A percentile compares a stretch with the other conserved stretches of the same genome.
Evolutionary conservation across 768 basidiomycete genomes (phyloP).

Genomic region (Naganishia vishniacii): DNA sequence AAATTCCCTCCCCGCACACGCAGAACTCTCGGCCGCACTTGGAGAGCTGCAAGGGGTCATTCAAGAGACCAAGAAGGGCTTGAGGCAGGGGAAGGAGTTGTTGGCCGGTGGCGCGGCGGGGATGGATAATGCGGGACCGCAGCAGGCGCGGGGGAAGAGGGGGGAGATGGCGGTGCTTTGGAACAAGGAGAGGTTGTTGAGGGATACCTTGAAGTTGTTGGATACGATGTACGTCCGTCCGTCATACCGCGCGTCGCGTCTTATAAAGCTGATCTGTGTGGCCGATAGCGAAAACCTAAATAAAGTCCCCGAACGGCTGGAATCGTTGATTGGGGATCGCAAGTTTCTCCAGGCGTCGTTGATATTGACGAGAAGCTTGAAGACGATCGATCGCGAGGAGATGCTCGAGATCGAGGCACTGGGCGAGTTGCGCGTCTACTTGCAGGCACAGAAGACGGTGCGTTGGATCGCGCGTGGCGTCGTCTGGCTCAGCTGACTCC

Average conservation of each 20-base stretch:
- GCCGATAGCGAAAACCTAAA: conserved; percentile 75
- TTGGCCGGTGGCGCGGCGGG: conserved; percentile 29
- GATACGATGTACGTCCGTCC: conserved; percentile 73
- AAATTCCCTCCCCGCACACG: conserved; percentile 85
- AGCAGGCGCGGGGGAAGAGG: conserved; percentile 64
- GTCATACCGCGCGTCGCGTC: not conserved
- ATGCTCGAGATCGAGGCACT: conserved; percentile 95
- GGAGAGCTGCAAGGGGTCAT: conserved; percentile 69
- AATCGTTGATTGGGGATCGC: conserved; percentile 93
- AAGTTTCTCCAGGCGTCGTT: conserved; percentile 80
- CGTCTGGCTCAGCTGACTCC: not conserved
- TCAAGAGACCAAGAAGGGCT: conserved; percentile 60
- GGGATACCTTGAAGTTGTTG: conserved; percentile 90
- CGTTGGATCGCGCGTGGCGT: conserved; percentile 39
- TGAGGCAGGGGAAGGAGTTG: conserved; percentile 56
- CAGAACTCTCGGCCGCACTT: conserved; percentile 67
- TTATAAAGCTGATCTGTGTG: not conserved
- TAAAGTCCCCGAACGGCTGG: conserved; percentile 81
- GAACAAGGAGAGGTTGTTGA: conserved; percentile 79
- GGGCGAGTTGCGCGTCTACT: conserved; percentile 76
- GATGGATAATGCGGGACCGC: conserved; percentile 53
- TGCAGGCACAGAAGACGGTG: conserved; percentile 78
- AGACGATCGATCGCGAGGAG: conserved; percentile 82
- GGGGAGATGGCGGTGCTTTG: conserved; percentile 86
- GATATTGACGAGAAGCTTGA: conserved; percentile 77